Conservation (phyloP, 1,284 basidiomycete species). For the Thelephora terrestris region DNA sequence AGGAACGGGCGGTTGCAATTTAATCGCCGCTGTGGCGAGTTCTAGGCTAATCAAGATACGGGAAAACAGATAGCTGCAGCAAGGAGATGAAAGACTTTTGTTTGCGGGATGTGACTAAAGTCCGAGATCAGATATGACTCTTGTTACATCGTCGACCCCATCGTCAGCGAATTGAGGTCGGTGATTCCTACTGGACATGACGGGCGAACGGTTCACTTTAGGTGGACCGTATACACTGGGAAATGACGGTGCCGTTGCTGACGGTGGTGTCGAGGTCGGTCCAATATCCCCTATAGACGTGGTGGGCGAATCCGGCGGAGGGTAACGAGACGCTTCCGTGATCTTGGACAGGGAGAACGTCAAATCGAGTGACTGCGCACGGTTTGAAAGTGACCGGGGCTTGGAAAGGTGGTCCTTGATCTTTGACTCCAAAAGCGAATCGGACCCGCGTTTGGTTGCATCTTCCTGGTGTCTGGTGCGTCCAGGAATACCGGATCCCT, state of each 20-base stretch:
- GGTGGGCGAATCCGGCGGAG: slow-evolving; percentile 66
- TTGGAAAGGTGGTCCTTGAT: slow-evolving; percentile 69
- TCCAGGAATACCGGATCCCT: slow-evolving; percentile 58
- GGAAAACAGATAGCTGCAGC: neutral
- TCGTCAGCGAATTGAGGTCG: slow-evolving; percentile 40
- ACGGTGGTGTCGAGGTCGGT: slow-evolving; percentile 64
- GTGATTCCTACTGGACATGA: slow-evolving; percentile 23
- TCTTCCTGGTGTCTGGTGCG: slow-evolving; percentile 63
- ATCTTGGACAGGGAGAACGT: slow-evolving; percentile 71
- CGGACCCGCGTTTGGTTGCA: slow-evolving; percentile 74
- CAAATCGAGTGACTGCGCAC: slow-evolving; percentile 72
- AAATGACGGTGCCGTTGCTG: slow-evolving; percentile 66
- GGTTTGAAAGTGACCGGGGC: slow-evolving; percentile 66
- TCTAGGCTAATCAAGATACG: too few relatives aligned
- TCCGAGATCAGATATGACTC: slow-evolving; percentile 71
- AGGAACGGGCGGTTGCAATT: neutral
- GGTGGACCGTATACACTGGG: slow-evolving; percentile 72
- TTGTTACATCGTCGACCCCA: slow-evolving; percentile 59
- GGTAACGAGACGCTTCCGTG: slow-evolving; percentile 47
- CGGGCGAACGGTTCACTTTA: slow-evolving; percentile 33
- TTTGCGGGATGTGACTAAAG: slow-evolving; percentile 27
- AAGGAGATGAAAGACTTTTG: slow-evolving; percentile 6
- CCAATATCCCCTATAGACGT: slow-evolving; percentile 53
- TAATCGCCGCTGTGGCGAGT: neutral
- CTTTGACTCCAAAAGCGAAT: slow-evolving; percentile 81